Evolutionary conservation across 805 yeast genomes (phyloP).

Genomic region (Metschnikowia noctiluminum): DNA sequence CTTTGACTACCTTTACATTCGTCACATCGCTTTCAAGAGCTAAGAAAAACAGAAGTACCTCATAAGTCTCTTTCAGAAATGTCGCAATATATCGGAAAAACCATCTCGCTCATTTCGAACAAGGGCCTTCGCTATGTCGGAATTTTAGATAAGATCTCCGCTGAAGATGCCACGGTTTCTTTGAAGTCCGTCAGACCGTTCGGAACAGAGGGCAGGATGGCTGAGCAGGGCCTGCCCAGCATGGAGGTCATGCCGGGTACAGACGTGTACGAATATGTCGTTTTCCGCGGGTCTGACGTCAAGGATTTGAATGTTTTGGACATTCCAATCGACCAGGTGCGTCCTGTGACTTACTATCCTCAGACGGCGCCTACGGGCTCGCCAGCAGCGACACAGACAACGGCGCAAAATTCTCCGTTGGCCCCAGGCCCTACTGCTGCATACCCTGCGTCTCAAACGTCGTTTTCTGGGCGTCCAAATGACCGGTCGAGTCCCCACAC

Average conservation of each 20-base stretch:
- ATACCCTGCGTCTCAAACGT: neutral
- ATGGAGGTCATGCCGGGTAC: conserved; percentile 69
- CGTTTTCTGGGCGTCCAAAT: conserved; percentile 3
- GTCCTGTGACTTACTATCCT: conserved; percentile 35
- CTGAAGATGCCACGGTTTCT: conserved; percentile 87
- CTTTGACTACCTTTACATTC: no score
- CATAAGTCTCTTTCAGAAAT: conserved; percentile 32
- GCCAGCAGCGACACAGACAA: conserved; percentile 5
- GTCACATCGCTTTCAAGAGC: no score
- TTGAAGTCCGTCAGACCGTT: conserved; percentile 73
- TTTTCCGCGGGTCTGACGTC: conserved; percentile 89
- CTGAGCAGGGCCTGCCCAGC: conserved; percentile 51
- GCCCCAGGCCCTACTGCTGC: conserved; percentile 24
- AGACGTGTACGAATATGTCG: conserved; percentile 71
- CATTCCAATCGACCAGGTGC: conserved; percentile 58
- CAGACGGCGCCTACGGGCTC: neutral
- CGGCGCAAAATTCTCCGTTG: conserved; percentile 17
- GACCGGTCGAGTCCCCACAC: conserved; percentile 12
- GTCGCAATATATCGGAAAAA: conserved; percentile 92
- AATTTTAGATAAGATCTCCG: conserved; percentile 78
- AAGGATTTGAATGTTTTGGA: conserved; percentile 85
- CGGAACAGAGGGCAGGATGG: conserved; percentile 89
- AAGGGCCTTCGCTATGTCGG: conserved; percentile 89
- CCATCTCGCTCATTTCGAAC: conserved; percentile 75
- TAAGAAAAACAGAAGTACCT: no score